Percentiles rank a stretch among this genome's conserved stretches.
phyloP scores from a whole-genome alignment of 805 yeast species.

The Starmera dryadoides region DNA sequence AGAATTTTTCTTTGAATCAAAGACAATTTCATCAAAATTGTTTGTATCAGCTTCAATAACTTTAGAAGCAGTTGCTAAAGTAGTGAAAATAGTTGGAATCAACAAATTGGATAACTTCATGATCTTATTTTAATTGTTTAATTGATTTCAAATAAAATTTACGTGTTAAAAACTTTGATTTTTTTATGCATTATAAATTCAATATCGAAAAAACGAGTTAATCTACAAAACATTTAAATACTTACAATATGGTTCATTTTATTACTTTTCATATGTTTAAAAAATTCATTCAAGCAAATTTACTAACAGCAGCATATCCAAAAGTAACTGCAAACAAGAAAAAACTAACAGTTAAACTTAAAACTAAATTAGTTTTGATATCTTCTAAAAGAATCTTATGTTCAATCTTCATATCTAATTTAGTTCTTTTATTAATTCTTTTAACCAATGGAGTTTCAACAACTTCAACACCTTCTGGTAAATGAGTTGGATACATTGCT shows the following conservation, averaged over 20 bases:
- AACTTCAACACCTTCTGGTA: conserved; percentile 48
- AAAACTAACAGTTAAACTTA: conserved; percentile 1
- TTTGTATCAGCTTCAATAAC: conserved; percentile 39
- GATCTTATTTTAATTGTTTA: not conserved
- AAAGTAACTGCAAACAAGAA: not conserved
- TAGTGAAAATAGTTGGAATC: not conserved
- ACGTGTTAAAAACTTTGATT: no score
- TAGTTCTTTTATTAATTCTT: conserved; percentile 36
- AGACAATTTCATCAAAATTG: conserved; percentile 47
- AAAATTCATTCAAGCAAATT: no score
- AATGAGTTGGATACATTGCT: conserved; percentile 55
- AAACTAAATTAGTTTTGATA: conserved; percentile 15
- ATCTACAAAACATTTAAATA: no score
- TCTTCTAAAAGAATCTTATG: conserved; percentile 17
- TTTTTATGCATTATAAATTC: no score
- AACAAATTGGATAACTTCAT: not conserved
- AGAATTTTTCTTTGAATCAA: conserved; percentile 60
- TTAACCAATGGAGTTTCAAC: conserved; percentile 27
- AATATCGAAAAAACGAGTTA: no score
- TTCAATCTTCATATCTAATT: conserved; percentile 29
- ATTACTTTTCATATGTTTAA: not conserved
- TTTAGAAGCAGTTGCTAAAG: conserved; percentile 12
- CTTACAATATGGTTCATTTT: not conserved
- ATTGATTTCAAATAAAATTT: no score
- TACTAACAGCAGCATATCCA: not conserved